A percentile compares a stretch with the other conserved stretches of the same genome.
phyloP scores from a whole-genome alignment of 1,139 yeast species.

The Hansenula lynferdii region DNA sequence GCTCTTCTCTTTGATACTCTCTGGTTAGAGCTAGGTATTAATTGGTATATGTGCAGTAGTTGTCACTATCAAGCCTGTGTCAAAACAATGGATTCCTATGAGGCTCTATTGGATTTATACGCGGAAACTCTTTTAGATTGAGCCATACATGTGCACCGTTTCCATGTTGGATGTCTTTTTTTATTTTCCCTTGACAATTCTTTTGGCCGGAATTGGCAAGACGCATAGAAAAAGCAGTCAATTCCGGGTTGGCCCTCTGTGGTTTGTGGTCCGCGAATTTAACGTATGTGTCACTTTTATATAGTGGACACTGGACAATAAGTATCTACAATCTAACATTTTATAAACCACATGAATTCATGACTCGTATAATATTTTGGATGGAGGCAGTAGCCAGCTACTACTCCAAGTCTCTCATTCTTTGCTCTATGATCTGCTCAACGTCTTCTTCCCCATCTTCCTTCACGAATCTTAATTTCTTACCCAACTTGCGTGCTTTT shows the following conservation, averaged over 20 bases:
- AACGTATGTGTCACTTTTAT: too few relatives aligned
- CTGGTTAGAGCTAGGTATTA: too few relatives aligned
- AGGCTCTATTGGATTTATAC: too few relatives aligned
- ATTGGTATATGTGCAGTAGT: too few relatives aligned
- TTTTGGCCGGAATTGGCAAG: not conserved
- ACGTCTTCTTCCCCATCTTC: conserved; percentile 42
- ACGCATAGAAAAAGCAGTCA: not conserved
- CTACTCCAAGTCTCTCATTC: conserved; percentile 40
- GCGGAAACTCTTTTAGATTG: not conserved
- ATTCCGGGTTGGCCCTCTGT: not conserved
- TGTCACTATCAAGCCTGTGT: too few relatives aligned
- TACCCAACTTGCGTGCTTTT: conserved; percentile 25
- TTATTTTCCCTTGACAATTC: not conserved
- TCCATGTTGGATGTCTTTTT: not conserved
- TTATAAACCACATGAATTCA: too few relatives aligned
- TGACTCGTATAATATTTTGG: too few relatives aligned
- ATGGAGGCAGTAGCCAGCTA: not conserved
- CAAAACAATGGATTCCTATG: too few relatives aligned
- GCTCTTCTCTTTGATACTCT: too few relatives aligned
- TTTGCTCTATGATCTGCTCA: conserved; percentile 52
- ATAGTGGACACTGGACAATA: too few relatives aligned
- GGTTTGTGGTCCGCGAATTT: too few relatives aligned
- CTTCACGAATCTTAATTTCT: conserved; percentile 30
- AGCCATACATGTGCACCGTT: conserved; percentile 1
- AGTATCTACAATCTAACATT: too few relatives aligned